Evolutionary conservation across 768 basidiomycete genomes (phyloP), one percentile per base, ranked within the genome.

Genomic region (Clathrus columnatus): DNA sequence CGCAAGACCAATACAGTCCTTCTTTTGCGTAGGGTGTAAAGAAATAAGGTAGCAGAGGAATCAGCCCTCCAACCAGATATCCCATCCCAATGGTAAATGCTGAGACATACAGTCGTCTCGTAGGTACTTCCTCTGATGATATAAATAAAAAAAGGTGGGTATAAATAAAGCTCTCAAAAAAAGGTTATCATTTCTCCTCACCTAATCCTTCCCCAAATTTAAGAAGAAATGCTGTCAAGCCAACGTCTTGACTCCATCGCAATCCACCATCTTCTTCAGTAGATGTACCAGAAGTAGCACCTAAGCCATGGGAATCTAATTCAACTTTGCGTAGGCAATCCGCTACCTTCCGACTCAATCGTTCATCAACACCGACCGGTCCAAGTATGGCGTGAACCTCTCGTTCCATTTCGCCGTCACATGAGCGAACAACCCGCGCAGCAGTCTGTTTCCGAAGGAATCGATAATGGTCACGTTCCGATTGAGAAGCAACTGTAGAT

Each of bases 1-100:
- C 65, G 59, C 76, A 86, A 0, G 88, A 90, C 62, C 82, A 88
- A 45, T 88, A 70, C 47, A 91, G 73, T 43, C 85, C 79, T 23
- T 80, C 67, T 30, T 82, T 77, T 7, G 91, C 92, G 11, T 69
- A 69, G 2, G 81, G 68, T 61, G 93, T 80, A 73, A 92, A 91
- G 73, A 98, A 93, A 71, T 96, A 95, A 8, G 92, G 92, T 8
- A 93, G 62, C 30, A 99, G 79, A 0, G 96, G 96, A 63, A 98
- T 88, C 54, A 94, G 75, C 27, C 96, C 96, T 45, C 96, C 96
- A 53, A 95, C 51, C 59, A 94, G 84, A 73, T 98, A 95, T 11
- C 92, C 91, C 65, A 91, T 78, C 59, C 95, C 96, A 65, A 99
- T 98, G 0, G 95, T 98, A 61, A 95, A 78, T 1, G 95, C 95